Conservation (phyloP, 441 rosid species). For the Eruca vesicaria region DNA sequence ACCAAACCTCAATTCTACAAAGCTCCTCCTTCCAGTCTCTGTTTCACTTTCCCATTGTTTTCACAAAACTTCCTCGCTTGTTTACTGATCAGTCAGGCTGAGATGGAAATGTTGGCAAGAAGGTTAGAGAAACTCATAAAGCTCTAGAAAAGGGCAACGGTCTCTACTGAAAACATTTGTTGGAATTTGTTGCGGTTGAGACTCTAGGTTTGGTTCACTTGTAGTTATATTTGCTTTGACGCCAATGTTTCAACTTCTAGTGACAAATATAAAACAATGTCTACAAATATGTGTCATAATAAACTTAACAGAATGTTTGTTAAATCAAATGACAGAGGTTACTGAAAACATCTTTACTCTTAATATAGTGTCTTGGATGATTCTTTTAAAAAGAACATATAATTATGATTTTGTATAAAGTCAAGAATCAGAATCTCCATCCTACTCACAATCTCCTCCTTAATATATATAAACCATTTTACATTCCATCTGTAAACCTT, state of each 20-base stretch:
- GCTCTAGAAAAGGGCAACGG: too few species aligned
- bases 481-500: conserved; percentile 7
- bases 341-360: neutral
- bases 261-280: conserved; percentile 10
- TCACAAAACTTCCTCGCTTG: too few species aligned
- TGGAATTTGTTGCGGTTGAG: too few species aligned
- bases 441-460: conserved; percentile 10
- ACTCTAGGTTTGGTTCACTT: too few species aligned
- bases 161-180: too few species aligned
- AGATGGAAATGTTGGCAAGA: too few species aligned
- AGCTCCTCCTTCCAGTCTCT: too few species aligned
- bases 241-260: conserved; percentile 13
- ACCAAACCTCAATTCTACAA: too few species aligned
- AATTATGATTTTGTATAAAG: neutral
- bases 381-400: neutral
- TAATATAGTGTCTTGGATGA: neutral
- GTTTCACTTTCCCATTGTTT: too few species aligned
- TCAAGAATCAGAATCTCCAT: neutral
- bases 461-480: neutral
- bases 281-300: neutral
- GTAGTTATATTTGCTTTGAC: too few species aligned
- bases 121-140: too few species aligned
- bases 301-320: conserved; percentile 12
- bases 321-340: neutral
- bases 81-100: too few species aligned